These are phyloP conservation scores for Cinnamomum chago DNA, from an alignment of 164 flowering plant genomes.

Conservation along the genomic window DNA sequence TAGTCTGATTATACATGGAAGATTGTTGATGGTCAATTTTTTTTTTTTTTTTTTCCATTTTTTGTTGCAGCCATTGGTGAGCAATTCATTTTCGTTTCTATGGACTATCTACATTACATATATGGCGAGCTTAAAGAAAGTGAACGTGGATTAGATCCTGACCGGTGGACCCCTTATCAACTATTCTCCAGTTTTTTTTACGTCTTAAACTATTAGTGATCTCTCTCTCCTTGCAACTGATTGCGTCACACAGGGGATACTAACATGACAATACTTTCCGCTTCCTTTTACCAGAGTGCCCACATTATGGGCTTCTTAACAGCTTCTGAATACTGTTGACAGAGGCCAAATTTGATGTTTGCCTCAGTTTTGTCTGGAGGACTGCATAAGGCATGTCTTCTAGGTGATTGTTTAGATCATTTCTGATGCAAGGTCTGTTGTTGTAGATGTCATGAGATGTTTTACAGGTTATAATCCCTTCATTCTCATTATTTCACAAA, in stretches of 20 bases:
- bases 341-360: too few species aligned
- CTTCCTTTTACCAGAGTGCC: background rate
- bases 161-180: constrained; percentile 1
- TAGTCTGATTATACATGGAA: background rate
- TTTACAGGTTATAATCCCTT: too few species aligned
- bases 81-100: constrained; percentile 69
- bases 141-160: constrained; percentile 10
- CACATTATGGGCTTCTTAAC: background rate
- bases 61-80: constrained; percentile 64
- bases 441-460: too few species aligned
- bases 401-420: too few species aligned
- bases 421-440: too few species aligned
- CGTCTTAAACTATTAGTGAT: too few species aligned
- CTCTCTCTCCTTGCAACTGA: too few species aligned
- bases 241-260: background rate
- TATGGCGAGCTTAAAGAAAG: constrained; percentile 78
- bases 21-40: constrained; percentile 2
- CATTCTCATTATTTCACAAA: too few species aligned
- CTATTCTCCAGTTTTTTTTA: background rate
- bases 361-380: background rate
- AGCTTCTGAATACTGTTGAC: background rate
- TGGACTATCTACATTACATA: constrained; percentile 91
- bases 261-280: background rate
- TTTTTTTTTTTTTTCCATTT: background rate
- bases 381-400: background rate